Conservation (phyloP, 371 early-diverging fungal species). For the Fennellomyces sp. region DNA sequence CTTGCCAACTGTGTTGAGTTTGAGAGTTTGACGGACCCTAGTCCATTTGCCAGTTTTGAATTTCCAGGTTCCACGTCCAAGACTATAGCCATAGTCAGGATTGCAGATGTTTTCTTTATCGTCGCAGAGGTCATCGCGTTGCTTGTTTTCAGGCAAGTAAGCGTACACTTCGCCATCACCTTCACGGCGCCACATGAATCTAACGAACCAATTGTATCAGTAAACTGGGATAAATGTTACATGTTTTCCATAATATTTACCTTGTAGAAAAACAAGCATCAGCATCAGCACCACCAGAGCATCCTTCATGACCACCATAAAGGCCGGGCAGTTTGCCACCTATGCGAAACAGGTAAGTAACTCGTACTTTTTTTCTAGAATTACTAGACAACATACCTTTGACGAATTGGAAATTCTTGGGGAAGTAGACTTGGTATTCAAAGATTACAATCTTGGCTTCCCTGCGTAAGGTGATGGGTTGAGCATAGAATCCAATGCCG, state of each 20-base stretch:
- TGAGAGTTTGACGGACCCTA: conserved; percentile 54
- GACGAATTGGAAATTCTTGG: conserved; percentile 53
- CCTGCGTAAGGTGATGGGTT: conserved; percentile 38
- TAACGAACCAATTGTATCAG: conserved; percentile 4
- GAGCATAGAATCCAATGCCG: conserved; percentile 55
- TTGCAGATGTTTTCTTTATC: conserved; percentile 57
- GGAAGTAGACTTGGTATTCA: conserved; percentile 55
- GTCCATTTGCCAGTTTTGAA: conserved; percentile 62
- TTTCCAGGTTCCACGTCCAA: conserved; percentile 60
- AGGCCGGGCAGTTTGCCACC: conserved; percentile 62
- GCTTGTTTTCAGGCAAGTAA: conserved; percentile 53
- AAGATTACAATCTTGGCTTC: conserved; percentile 33
- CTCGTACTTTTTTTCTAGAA: not conserved
- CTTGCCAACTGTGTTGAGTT: conserved; percentile 58
- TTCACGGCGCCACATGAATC: conserved; percentile 63
- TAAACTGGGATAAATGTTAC: not conserved
- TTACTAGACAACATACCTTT: conserved; percentile 32
- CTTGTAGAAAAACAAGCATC: conserved; percentile 61
- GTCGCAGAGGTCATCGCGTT: conserved; percentile 45
- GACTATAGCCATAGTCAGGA: conserved; percentile 60
- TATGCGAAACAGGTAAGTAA: too few species aligned
- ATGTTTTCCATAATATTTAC: conserved; percentile 15
- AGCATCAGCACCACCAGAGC: conserved; percentile 61
- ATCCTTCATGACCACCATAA: conserved; percentile 54
- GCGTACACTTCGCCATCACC: conserved; percentile 70